Evolutionary conservation across 2,329 filamentous ascomycete genomes (phyloP).

Genomic region (Sporothrix variecibatus): DNA sequence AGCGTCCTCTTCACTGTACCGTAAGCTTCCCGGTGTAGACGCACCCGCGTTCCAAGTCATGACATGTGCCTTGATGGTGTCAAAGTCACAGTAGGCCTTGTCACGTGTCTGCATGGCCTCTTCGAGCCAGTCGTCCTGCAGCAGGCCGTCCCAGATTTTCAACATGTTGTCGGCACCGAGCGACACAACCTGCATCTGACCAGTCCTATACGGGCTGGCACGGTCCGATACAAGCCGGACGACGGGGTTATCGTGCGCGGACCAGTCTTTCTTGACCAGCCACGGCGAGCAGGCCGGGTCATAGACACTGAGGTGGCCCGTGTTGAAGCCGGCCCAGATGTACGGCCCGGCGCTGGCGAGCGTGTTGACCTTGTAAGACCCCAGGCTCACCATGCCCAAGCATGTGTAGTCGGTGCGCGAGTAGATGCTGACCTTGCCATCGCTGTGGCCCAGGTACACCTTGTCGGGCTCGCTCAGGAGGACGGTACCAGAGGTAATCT

Average conservation of each 20-base stretch:
- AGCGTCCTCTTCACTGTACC: constrained; percentile 68
- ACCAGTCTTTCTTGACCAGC: constrained; percentile 92
- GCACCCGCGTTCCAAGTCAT: constrained; percentile 98
- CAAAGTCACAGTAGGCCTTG: constrained; percentile 79
- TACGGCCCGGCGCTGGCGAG: constrained; percentile 77
- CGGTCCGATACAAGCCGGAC: constrained; percentile 75
- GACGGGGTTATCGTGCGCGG: constrained; percentile 82
- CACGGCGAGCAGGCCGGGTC: constrained; percentile 82
- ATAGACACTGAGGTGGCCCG: constrained; percentile 90
- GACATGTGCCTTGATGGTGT: constrained; percentile 75
- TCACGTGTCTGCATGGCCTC: constrained; percentile 82
- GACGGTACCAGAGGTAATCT: constrained; percentile 81
- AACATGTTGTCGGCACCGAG: constrained; percentile 85
- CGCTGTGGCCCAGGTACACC: constrained; percentile 86
- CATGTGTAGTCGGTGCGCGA: constrained; percentile 75
- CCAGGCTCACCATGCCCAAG: constrained; percentile 79
- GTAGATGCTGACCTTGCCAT: constrained; percentile 95
- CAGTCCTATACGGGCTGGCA: constrained; percentile 81
- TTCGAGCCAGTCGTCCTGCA: constrained; percentile 95
- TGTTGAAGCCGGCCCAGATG: constrained; percentile 94
- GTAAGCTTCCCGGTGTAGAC: constrained; percentile 82
- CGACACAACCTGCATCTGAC: constrained; percentile 81
- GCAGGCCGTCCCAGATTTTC: constrained; percentile 85
- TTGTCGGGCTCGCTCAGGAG: constrained; percentile 73
- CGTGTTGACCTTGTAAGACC: constrained; percentile 92